Percentiles rank a stretch among this genome's conserved stretches.
Conservation (phyloP, 2,329 filamentous ascomycete genomes). For the Aspergillus sp. region DNA sequence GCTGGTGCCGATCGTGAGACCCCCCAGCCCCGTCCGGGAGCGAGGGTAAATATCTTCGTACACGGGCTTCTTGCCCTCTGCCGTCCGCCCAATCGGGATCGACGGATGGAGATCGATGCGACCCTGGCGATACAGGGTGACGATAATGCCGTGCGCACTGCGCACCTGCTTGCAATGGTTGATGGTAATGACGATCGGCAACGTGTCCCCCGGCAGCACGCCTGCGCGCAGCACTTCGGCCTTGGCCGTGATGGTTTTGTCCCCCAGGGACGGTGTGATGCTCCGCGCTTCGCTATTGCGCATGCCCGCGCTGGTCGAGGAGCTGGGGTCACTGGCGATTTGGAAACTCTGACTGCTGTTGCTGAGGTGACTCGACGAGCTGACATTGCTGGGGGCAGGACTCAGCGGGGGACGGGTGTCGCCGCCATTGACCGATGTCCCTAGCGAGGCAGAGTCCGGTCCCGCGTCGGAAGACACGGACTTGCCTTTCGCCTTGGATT, state of each 20-base stretch:
- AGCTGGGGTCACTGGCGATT: constrained; percentile 47
- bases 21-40: constrained; percentile 81
- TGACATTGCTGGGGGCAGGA: constrained; percentile 64
- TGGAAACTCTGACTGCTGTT: constrained; percentile 62
- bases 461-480: constrained; percentile 40
- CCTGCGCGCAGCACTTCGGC: constrained; percentile 80
- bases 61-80: constrained; percentile 66
- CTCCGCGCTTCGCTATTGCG: constrained; percentile 51
- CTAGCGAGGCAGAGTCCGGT: constrained; percentile 47
- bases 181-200: constrained; percentile 77
- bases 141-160: constrained; percentile 87
- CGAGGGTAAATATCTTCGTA: constrained; percentile 85
- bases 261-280: constrained; percentile 56
- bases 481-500: constrained; percentile 55
- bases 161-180: constrained; percentile 87
- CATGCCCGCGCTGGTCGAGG: constrained; percentile 32
- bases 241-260: constrained; percentile 81
- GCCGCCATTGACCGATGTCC: constrained; percentile 43
- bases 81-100: constrained; percentile 58
- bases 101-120: constrained; percentile 78
- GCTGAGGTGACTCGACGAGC: constrained; percentile 68
- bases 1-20: constrained; percentile 80
- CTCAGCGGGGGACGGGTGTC: constrained; percentile 45
- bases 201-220: constrained; percentile 78
- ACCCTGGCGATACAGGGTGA: constrained; percentile 87